A percentile compares a stretch with the other conserved stretches of the same genome.
Conservation (phyloP, 805 yeast species). For the Ogataea parapolymorpha region DNA sequence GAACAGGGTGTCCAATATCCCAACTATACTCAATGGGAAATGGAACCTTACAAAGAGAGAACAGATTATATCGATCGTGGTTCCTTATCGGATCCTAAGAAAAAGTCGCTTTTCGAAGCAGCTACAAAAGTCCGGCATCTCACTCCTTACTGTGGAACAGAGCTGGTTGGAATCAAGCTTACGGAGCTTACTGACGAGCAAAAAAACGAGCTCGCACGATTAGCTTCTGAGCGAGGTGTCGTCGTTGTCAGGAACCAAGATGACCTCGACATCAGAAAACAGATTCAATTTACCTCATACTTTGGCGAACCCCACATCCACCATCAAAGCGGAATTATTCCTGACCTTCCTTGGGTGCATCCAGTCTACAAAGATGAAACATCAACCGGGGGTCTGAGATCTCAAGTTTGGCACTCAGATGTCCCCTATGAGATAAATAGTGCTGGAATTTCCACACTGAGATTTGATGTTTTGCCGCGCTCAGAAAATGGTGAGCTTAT, state of each 20-base stretch:
- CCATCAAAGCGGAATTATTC: slow-evolving; percentile 33
- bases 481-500: slow-evolving; percentile 19
- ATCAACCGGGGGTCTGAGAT: slow-evolving; percentile 33
- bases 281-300: slow-evolving; percentile 40
- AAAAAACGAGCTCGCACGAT: slow-evolving; percentile 42
- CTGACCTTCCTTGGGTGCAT: slow-evolving; percentile 34
- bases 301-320: slow-evolving; percentile 41
- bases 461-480: slow-evolving; percentile 48
- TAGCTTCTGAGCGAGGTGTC: slow-evolving; percentile 45
- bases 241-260: slow-evolving; percentile 46
- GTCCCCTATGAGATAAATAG: slow-evolving; percentile 69
- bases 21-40: slow-evolving; percentile 17
- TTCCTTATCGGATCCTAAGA: slow-evolving; percentile 23
- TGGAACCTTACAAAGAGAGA: slow-evolving; percentile 14
- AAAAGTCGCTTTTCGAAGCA: slow-evolving; percentile 39
- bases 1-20: slow-evolving; percentile 17
- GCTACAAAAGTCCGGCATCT: slow-evolving; percentile 39
- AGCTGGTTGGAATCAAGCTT: slow-evolving; percentile 45
- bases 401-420: slow-evolving; percentile 61
- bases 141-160: slow-evolving; percentile 53
- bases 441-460: slow-evolving; percentile 62
- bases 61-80: slow-evolving; percentile 15
- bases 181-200: slow-evolving; percentile 39
- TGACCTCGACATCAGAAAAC: slow-evolving; percentile 36
- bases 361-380: slow-evolving; percentile 36